Evolutionary conservation across 352 stramenopile genomes (phyloP).

Genomic region (Phytophthora quininea): DNA sequence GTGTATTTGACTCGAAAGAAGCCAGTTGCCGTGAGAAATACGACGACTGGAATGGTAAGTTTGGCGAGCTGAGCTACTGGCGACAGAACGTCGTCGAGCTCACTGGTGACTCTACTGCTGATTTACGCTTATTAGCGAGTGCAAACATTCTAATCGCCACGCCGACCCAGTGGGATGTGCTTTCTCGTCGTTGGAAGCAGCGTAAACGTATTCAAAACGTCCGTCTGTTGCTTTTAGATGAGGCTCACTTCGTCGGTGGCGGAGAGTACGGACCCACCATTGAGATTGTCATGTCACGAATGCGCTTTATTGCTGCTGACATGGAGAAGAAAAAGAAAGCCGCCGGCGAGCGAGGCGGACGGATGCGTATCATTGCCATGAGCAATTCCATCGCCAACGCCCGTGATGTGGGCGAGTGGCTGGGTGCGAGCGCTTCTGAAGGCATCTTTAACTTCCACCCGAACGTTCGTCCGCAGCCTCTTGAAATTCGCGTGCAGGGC

Average conservation of each 20-base stretch:
- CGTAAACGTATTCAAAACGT: slow-evolving; percentile 96
- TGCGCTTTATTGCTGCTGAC: slow-evolving; percentile 96
- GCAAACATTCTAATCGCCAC: slow-evolving; percentile 95
- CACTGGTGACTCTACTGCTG: slow-evolving; percentile 93
- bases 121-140: slow-evolving; percentile 92
- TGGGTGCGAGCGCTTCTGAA: slow-evolving; percentile 92
- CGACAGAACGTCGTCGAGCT: slow-evolving; percentile 90
- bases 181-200: slow-evolving; percentile 97
- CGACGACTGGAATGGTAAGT: slow-evolving; percentile 87
- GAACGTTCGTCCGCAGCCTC: slow-evolving; percentile 94
- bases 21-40: slow-evolving; percentile 68
- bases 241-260: slow-evolving; percentile 97
- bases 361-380: slow-evolving; percentile 95
- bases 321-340: slow-evolving; percentile 76
- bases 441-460: slow-evolving; percentile 80
- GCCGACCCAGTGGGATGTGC: slow-evolving; percentile 95
- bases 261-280: slow-evolving; percentile 91
- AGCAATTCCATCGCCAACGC: slow-evolving; percentile 98
- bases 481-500: slow-evolving; percentile 98
- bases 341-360: slow-evolving; percentile 32
- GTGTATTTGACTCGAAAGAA: slow-evolving; percentile 95
- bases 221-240: slow-evolving; percentile 96
- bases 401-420: slow-evolving; percentile 97
- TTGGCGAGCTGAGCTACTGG: slow-evolving; percentile 81
- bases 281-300: slow-evolving; percentile 97